Percentiles rank a stretch among this genome's conserved stretches.
phyloP scores from a whole-genome alignment of 2,329 filamentous ascomycete genomes.

The Cordyceps militaris region DNA sequence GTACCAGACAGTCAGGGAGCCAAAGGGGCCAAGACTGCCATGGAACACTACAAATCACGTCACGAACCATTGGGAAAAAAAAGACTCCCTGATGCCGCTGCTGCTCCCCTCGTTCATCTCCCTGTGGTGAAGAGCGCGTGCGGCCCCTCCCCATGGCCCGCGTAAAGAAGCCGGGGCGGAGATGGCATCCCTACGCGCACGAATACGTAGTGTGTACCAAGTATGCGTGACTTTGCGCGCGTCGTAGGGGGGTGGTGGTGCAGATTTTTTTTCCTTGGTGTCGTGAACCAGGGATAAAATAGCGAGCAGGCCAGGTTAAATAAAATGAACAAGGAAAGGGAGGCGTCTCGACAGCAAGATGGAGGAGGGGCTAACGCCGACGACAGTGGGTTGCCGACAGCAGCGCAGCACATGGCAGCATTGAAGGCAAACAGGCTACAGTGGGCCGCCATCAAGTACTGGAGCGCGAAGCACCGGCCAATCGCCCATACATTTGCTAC shows the following conservation, averaged over 20 bases:
- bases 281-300: neutral
- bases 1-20: neutral
- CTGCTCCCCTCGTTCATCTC: neutral
- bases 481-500: too few relatives aligned
- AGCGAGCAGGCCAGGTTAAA: neutral
- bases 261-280: neutral
- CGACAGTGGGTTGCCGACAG: neutral
- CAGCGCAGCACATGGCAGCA: too few relatives aligned
- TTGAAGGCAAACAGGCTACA: too few relatives aligned
- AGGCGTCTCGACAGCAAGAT: neutral
- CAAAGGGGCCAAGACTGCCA: neutral
- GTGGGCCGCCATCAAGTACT: too few relatives aligned
- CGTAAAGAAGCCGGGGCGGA: constrained; percentile 3
- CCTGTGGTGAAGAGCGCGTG: neutral
- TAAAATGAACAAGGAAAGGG: neutral
- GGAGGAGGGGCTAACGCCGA: neutral
- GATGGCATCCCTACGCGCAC: neutral
- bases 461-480: too few relatives aligned
- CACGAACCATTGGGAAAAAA: neutral
- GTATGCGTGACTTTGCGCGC: neutral
- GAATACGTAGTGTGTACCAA: neutral
- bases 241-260: neutral
- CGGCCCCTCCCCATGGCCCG: neutral
- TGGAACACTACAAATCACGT: neutral
- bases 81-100: neutral